Evolutionary conservation across 805 yeast genomes (phyloP).

Genomic region (Ogataea philodendri): DNA sequence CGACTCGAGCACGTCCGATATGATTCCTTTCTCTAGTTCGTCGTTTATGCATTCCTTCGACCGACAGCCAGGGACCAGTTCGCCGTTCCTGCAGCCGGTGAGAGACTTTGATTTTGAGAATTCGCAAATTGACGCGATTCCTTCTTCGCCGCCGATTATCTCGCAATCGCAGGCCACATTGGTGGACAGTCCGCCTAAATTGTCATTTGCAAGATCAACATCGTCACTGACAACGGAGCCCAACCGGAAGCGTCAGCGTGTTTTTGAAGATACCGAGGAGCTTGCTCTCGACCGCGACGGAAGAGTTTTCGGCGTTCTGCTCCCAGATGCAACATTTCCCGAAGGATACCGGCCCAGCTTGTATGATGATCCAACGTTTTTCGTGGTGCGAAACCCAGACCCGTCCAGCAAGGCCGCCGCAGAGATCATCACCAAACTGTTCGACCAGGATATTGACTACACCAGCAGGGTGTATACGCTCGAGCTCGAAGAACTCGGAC

Average conservation of each 20-base stretch:
- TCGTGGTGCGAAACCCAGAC: conserved; percentile 27
- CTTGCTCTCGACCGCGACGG: conserved; percentile 53
- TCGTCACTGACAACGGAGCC: conserved; percentile 23
- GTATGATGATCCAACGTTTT: conserved; percentile 35
- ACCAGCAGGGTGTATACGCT: conserved; percentile 39
- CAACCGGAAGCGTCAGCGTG: conserved; percentile 27
- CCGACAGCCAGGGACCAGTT: conserved; percentile 34
- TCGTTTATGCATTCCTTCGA: conserved; percentile 11
- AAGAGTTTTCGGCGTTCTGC: conserved; percentile 33
- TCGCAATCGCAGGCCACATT: conserved; percentile 24
- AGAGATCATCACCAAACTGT: conserved; percentile 41
- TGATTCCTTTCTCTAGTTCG: conserved; percentile 16
- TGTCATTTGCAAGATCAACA: conserved; percentile 18
- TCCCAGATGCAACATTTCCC: conserved; percentile 31
- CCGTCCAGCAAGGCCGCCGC: conserved; percentile 35
- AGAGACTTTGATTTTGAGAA: conserved; percentile 29
- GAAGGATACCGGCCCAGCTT: conserved; percentile 30
- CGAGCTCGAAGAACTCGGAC: conserved; percentile 45
- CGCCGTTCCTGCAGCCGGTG: conserved; percentile 26
- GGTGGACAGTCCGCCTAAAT: conserved; percentile 12
- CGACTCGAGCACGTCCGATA: conserved; percentile 20
- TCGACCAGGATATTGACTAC: conserved; percentile 39
- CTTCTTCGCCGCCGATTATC: conserved; percentile 29
- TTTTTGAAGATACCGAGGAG: conserved; percentile 18
- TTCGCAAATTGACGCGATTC: conserved; percentile 16